These are phyloP conservation scores for Eimeria sp. DNA, from an alignment of 169 alveolate species.

Conservation along the genomic window DNA sequence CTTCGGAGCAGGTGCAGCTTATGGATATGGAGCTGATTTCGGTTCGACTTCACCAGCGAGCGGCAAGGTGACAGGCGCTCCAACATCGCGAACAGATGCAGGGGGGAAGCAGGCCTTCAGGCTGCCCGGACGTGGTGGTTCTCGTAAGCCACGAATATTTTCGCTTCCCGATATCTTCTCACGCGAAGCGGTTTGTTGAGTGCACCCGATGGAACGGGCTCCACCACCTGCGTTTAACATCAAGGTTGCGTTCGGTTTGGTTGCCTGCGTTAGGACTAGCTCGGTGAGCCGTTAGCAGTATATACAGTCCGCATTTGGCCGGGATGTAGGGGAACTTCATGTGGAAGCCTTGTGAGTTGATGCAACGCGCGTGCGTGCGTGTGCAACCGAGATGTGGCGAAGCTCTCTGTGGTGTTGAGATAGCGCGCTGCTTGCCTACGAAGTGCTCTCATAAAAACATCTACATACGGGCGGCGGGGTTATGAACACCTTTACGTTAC, in stretches of 20 bases:
- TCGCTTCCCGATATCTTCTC: neutral
- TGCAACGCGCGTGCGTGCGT: neutral
- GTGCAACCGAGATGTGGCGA: neutral
- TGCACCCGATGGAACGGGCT: neutral
- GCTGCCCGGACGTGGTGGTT: neutral
- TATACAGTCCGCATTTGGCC: neutral
- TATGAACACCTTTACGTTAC: neutral
- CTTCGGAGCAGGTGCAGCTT: no score
- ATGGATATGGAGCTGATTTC: no score
- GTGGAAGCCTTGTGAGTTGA: neutral
- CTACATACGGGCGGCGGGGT: neutral
- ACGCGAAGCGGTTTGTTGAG: neutral
- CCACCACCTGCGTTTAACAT: neutral
- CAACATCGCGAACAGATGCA: neutral
- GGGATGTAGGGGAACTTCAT: neutral
- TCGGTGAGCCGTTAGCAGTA: neutral
- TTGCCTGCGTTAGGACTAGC: no score
- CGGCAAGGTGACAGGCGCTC: neutral
- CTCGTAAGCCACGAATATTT: neutral
- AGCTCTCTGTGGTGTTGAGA: neutral
- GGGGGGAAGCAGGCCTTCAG: neutral
- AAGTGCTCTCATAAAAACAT: neutral
- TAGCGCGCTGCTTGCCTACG: neutral
- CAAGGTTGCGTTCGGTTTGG: neutral
- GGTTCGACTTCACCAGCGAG: neutral